A percentile compares a stretch with the other conserved stretches of the same genome.
phyloP scores from a whole-genome alignment of 2,329 filamentous ascomycete genomes.

The Ascocoryne sarcoides region DNA sequence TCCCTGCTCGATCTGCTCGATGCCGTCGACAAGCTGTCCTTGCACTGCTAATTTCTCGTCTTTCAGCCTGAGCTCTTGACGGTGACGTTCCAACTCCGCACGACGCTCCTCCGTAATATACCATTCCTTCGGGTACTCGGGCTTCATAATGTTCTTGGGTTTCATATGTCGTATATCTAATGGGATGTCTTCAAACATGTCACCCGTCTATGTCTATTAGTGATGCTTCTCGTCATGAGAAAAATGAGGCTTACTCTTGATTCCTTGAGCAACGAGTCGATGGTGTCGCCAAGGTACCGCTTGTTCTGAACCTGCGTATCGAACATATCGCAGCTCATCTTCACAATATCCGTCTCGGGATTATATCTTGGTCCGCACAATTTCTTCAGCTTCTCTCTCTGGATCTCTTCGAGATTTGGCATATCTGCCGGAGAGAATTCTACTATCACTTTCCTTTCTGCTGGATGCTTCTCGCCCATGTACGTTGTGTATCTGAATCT shows the following conservation, averaged over 20 bases:
- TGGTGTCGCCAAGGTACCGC: conserved; percentile 75
- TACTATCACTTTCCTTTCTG: conserved; percentile 87
- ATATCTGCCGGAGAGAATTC: conserved; percentile 76
- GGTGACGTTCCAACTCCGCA: conserved; percentile 52
- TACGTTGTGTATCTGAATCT: conserved; percentile 97
- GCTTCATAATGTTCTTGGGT: conserved; percentile 44
- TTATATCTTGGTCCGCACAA: conserved; percentile 81
- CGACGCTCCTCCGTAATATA: conserved; percentile 63
- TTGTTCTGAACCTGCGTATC: conserved; percentile 93
- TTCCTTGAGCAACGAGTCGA: conserved; percentile 63
- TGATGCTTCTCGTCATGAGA: background rate
- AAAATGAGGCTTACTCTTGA: conserved; percentile 47
- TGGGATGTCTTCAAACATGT: conserved; percentile 82
- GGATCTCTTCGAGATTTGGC: conserved; percentile 52
- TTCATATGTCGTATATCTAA: conserved; percentile 82
- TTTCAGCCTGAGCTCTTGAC: conserved; percentile 41
- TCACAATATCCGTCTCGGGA: conserved; percentile 69
- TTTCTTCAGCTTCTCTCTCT: conserved; percentile 78
- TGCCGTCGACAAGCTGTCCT: conserved; percentile 52
- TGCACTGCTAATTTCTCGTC: conserved; percentile 47
- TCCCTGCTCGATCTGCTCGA: conserved; percentile 35
- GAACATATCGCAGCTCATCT: conserved; percentile 86
- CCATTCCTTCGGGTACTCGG: conserved; percentile 77
- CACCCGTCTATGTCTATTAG: conserved; percentile 45
- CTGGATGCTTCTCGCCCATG: conserved; percentile 87